A percentile compares a stretch with the other conserved stretches of the same genome.
These are phyloP conservation scores for Trichoderma breve DNA, from an alignment of 2,329 filamentous ascomycete species.

Conservation along the genomic window DNA sequence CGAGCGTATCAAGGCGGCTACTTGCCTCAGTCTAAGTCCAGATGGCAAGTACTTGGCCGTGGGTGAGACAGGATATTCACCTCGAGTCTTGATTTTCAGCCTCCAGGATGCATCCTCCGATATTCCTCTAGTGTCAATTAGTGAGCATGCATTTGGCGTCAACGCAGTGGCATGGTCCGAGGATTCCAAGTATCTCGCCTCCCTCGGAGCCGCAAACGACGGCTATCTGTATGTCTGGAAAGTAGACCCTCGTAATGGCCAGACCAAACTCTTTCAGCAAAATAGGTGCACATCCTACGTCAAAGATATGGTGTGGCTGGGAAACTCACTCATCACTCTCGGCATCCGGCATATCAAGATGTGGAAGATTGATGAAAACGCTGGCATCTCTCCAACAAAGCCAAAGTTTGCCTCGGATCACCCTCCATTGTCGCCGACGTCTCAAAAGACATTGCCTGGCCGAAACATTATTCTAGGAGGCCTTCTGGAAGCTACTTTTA, in stretches of 20 bases:
- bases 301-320: conserved; percentile 87
- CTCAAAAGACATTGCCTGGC: conserved; percentile 68
- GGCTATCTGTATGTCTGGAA: conserved; percentile 92
- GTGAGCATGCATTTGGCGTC: conserved; percentile 88
- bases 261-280: conserved; percentile 76
- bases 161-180: conserved; percentile 85
- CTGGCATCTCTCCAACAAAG: conserved; percentile 62
- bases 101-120: conserved; percentile 79
- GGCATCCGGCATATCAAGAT: conserved; percentile 91
- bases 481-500: conserved; percentile 81
- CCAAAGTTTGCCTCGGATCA: conserved; percentile 51
- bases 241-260: conserved; percentile 77
- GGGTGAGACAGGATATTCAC: conserved; percentile 92
- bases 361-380: conserved; percentile 76
- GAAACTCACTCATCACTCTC: conserved; percentile 76
- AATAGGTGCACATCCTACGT: conserved; percentile 89
- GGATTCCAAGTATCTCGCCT: conserved; percentile 83
- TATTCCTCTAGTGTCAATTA: conserved; percentile 77
- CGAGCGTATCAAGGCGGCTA: conserved; percentile 91
- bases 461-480: conserved; percentile 83
- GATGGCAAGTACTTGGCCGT: conserved; percentile 87
- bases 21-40: conserved; percentile 82
- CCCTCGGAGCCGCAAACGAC: conserved; percentile 84
- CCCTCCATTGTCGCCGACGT: conserved; percentile 31
- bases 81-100: conserved; percentile 85